These are phyloP conservation scores for Sporothrix sp. DNA, from an alignment of 2,329 filamentous ascomycete species.

Conservation along the genomic window DNA sequence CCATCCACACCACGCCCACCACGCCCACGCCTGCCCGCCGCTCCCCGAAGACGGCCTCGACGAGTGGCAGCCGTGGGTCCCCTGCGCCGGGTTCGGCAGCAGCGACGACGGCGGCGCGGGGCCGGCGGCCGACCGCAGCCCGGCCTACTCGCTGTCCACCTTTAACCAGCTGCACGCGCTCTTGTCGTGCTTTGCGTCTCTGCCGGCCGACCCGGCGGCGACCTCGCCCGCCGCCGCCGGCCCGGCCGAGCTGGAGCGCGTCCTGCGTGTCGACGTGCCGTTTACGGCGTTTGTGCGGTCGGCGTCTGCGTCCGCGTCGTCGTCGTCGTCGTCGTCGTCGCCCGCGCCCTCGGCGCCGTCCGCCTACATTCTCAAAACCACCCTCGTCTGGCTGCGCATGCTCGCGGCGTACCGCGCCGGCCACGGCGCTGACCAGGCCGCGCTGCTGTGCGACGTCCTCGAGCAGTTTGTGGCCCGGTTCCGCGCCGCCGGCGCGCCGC, in stretches of 20 bases:
- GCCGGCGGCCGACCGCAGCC: constrained; percentile 19
- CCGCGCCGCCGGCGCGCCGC: constrained; percentile 20
- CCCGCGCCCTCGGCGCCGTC: too few relatives aligned
- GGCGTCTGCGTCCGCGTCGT: too few relatives aligned
- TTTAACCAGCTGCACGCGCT: constrained; percentile 35
- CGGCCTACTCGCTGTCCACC: constrained; percentile 30
- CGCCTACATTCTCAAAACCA: constrained; percentile 6
- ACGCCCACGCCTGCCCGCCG: neutral
- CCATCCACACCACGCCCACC: neutral
- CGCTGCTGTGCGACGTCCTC: constrained; percentile 2
- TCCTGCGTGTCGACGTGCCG: constrained; percentile 1
- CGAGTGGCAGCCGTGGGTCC: constrained; percentile 65
- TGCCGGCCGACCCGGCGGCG: too few relatives aligned
- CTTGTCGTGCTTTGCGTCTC: too few relatives aligned
- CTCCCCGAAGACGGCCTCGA: constrained; percentile 54
- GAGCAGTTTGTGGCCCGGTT: constrained; percentile 18
- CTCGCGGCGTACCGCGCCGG: neutral
- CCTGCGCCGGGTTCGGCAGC: constrained; percentile 35
- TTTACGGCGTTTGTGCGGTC: neutral
- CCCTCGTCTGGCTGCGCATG: constrained; percentile 9
- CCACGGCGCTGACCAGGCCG: neutral
- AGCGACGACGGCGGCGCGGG: neutral
- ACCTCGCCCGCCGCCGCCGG: too few relatives aligned
- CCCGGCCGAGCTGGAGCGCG: neutral
- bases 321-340: too few relatives aligned